Conservation (phyloP, 441 rosid species). For the Mallotus repandus region DNA sequence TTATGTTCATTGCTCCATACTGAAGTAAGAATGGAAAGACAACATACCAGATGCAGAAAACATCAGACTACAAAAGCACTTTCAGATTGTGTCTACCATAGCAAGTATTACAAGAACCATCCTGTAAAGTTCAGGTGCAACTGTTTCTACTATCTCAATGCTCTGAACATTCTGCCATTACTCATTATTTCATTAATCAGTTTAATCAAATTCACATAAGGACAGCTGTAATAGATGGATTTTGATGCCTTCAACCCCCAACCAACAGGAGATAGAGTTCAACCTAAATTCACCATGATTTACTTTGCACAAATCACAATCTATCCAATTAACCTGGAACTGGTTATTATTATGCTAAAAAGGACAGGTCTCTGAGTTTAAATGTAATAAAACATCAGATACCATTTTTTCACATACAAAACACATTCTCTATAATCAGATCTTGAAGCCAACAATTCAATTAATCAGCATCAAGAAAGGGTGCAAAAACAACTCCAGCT, state of each 20-base stretch:
- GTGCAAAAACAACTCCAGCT: not conserved
- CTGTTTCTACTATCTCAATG: not conserved
- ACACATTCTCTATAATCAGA: not conserved
- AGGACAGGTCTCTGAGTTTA: not conserved
- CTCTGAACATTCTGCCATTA: not conserved
- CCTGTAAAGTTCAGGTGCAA: not conserved
- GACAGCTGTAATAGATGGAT: not conserved
- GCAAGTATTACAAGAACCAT: not conserved
- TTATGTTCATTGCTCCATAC: not conserved
- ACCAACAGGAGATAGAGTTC: not conserved
- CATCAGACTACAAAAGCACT: not conserved
- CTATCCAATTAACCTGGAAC: not conserved
- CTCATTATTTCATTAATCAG: not conserved
- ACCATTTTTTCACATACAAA: not conserved
- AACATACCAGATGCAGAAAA: not conserved
- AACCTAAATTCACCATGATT: not conserved
- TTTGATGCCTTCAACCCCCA: not conserved
- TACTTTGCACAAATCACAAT: not conserved
- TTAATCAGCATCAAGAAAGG: not conserved
- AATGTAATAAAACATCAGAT: not conserved
- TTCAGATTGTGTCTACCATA: not conserved
- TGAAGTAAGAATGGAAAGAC: not conserved
- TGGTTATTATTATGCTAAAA: conserved; percentile 6
- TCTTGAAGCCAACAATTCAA: not conserved
- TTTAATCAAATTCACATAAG: not conserved